Percentiles rank a stretch among this genome's conserved stretches.
These are phyloP conservation scores for Paraphaeosphaeria minitans DNA, from an alignment of 2,329 filamentous ascomycete species.

Conservation along the genomic window DNA sequence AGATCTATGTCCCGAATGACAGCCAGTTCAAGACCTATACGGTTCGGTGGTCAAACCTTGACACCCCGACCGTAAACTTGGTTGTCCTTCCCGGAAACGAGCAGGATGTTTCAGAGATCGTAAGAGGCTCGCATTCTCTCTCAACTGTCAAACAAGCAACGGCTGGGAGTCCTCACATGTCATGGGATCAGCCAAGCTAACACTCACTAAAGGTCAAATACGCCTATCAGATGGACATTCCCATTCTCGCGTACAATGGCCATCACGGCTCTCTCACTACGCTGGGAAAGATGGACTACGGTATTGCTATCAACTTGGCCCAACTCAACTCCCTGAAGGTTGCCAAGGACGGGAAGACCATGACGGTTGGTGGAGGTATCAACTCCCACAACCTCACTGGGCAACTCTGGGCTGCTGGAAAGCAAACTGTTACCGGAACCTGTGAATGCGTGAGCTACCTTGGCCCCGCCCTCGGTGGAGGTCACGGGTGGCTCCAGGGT, in stretches of 20 bases:
- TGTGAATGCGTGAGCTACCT: conserved; percentile 59
- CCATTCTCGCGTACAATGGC: conserved; percentile 61
- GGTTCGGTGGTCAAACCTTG: conserved; percentile 26
- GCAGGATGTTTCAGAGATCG: conserved; percentile 27
- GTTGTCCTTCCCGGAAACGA: conserved; percentile 27
- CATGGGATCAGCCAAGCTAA: background rate
- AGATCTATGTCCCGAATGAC: conserved; percentile 25
- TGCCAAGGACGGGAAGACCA: conserved; percentile 51
- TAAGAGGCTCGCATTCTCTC: conserved; percentile 13
- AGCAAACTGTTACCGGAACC: conserved; percentile 52
- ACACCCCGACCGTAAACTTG: conserved; percentile 24
- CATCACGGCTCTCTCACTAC: conserved; percentile 59
- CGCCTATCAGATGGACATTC: conserved; percentile 53
- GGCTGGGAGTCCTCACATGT: background rate
- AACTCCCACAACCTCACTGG: conserved; percentile 55
- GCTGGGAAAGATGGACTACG: conserved; percentile 55
- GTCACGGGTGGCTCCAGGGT: conserved; percentile 61
- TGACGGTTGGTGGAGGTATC: conserved; percentile 56
- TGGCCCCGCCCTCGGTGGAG: conserved; percentile 62
- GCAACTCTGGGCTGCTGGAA: conserved; percentile 56
- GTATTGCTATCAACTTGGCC: conserved; percentile 57
- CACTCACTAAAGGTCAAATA: conserved; percentile 51
- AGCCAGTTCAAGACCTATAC: conserved; percentile 20
- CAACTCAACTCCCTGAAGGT: conserved; percentile 53
- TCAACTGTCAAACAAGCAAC: background rate